Evolutionary conservation across 345 rosid species (phyloP).

Genomic region (Carallia pectinifolia): DNA sequence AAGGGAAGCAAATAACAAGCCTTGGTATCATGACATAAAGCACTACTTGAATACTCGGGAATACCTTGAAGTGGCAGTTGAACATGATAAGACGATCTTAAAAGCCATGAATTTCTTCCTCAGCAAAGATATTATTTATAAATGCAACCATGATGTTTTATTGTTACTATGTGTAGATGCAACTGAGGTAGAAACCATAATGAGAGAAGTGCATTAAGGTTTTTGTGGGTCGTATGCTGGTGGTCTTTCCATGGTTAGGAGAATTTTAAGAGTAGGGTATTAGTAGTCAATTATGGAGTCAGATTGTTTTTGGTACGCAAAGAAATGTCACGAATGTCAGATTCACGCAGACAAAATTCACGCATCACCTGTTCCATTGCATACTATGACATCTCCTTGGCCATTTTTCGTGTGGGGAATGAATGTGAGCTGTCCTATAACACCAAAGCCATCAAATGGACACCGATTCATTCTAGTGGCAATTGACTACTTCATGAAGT

Average conservation of each 20-base stretch:
- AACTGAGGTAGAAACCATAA: neutral
- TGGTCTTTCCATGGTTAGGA: no score
- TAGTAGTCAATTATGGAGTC: no score
- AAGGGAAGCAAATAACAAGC: no score
- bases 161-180: neutral
- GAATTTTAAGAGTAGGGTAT: neutral
- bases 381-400: neutral
- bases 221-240: no score
- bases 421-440: neutral
- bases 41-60: neutral
- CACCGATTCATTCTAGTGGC: neutral
- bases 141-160: accelerated
- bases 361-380: no score
- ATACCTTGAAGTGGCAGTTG: neutral
- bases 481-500: neutral
- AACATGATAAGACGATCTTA: no score
- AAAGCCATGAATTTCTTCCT: no score
- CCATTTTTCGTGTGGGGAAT: neutral
- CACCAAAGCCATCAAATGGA: neutral
- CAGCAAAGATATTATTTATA: no score
- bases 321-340: no score
- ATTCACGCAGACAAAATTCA: neutral
- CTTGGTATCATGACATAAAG: neutral
- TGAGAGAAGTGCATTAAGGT: neutral
- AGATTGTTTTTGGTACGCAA: no score